These are phyloP conservation scores for Colletotrichum musicola DNA, from an alignment of 2,329 filamentous ascomycete genomes.

Conservation along the genomic window DNA sequence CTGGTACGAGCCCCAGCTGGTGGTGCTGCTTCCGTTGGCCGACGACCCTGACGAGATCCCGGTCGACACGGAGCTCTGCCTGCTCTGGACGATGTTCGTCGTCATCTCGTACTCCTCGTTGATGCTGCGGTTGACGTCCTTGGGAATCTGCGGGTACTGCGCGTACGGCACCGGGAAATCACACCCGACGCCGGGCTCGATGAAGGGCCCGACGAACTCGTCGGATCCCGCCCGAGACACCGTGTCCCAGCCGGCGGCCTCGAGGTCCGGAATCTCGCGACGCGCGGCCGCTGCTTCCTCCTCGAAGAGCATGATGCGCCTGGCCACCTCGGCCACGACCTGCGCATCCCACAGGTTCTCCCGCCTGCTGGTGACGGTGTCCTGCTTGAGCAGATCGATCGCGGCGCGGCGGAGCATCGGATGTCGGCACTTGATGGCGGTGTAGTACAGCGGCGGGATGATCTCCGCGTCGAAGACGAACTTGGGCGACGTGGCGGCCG, in stretches of 20 bases:
- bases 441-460: constrained; percentile 57
- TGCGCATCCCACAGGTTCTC: constrained; percentile 56
- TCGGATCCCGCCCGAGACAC: constrained; percentile 13
- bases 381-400: constrained; percentile 49
- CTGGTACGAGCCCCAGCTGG: constrained; percentile 17
- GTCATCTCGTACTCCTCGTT: constrained; percentile 12
- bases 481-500: constrained; percentile 18
- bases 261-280: not conserved
- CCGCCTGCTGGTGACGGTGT: constrained; percentile 47
- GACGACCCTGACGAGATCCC: constrained; percentile 4
- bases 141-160: constrained; percentile 23
- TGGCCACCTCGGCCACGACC: constrained; percentile 49
- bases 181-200: not conserved
- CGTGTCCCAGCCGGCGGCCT: constrained; percentile 7
- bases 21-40: constrained; percentile 8
- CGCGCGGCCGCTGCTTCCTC: constrained; percentile 41
- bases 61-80: constrained; percentile 9
- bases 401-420: constrained; percentile 55
- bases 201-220: constrained; percentile 4
- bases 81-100: not conserved
- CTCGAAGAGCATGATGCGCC: constrained; percentile 52
- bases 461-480: constrained; percentile 60
- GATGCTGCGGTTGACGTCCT: not conserved
- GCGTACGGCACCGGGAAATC: constrained; percentile 1
- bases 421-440: constrained; percentile 55